Evolutionary conservation across 208 protist species (phyloP), one percentile per base, ranked within the genome.

Genomic region (Phytomonas sp.): DNA sequence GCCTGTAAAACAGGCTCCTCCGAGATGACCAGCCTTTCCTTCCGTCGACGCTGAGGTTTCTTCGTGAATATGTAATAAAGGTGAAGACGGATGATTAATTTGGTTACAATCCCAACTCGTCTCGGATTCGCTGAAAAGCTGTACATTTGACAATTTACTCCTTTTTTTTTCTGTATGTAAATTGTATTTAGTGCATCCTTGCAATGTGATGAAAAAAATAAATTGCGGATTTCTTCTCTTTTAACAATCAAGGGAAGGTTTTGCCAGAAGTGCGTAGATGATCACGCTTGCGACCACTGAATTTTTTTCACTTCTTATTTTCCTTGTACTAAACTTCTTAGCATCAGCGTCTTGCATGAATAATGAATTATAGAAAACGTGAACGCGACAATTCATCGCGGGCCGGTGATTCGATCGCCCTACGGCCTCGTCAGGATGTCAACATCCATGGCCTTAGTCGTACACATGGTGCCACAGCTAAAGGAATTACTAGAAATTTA

Each of bases 1-100:
- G 91, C 7, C 56, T 94, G 12, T 96, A 82, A 79, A 11, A 14
- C 61, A 8, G 42, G 3, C 12, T 16, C 7, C 40, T 4, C 12
- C 19, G 14, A 49, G 6, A 49, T 63, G 23, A 12, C 60, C 5
- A 14, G 31, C 32, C 60, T 19, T 29, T 63, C 23, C 60, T 36
- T 29, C 60, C 32, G 7, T 36, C 60, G 40, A 49, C 14, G 40
- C 3, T 23, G 40, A 23, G 40, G 12, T 19, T 49, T 49, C 10
- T 0, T 23, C 42, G 26, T 62, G 68, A 40, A 67, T 32, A 56
- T 56, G 49, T 63, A 36, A 63, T 23, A 23, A 63, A 23, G 40
- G 6, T 10, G 6, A 10, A 16, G 19, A 10, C 19, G 40, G 40
- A 23, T 3, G 19, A 19, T 23, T 12, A 12, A 49, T 19, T 12